Evolutionary conservation across 2,329 filamentous ascomycete species (phyloP).

Genomic region (Phoma sp.): DNA sequence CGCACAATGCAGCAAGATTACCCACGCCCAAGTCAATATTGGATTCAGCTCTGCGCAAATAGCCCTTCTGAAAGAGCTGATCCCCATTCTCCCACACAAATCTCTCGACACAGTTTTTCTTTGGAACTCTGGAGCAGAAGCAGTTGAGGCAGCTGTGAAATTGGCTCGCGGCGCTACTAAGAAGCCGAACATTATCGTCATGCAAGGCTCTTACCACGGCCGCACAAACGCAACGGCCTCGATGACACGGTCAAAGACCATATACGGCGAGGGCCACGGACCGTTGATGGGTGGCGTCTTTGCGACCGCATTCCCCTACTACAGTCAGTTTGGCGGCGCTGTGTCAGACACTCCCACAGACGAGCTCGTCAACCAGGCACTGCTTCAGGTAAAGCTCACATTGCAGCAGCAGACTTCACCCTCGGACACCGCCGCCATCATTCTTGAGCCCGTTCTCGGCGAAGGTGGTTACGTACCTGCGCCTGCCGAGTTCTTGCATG

Average conservation of each 20-base stretch:
- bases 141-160: constrained; percentile 39
- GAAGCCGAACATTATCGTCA: constrained; percentile 42
- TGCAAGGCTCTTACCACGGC: constrained; percentile 42
- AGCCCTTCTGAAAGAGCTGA: constrained; percentile 34
- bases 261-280: constrained; percentile 40
- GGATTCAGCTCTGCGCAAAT: constrained; percentile 40
- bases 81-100: constrained; percentile 37
- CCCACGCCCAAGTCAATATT: constrained; percentile 40
- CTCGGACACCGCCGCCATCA: constrained; percentile 38
- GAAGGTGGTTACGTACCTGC: constrained; percentile 41
- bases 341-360: constrained; percentile 32
- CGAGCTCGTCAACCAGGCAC: constrained; percentile 31
- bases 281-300: constrained; percentile 41
- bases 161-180: constrained; percentile 37
- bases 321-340: constrained; percentile 35
- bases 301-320: constrained; percentile 39
- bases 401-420: constrained; percentile 37
- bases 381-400: constrained; percentile 36
- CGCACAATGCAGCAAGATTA: constrained; percentile 39
- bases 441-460: constrained; percentile 37
- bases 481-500: constrained; percentile 39
- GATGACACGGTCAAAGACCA: constrained; percentile 40
- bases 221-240: constrained; percentile 39
- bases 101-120: constrained; percentile 39
- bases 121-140: constrained; percentile 41